phyloP scores from a whole-genome alignment of 768 basidiomycete species.

The Phlebiopsis gigantea region DNA sequence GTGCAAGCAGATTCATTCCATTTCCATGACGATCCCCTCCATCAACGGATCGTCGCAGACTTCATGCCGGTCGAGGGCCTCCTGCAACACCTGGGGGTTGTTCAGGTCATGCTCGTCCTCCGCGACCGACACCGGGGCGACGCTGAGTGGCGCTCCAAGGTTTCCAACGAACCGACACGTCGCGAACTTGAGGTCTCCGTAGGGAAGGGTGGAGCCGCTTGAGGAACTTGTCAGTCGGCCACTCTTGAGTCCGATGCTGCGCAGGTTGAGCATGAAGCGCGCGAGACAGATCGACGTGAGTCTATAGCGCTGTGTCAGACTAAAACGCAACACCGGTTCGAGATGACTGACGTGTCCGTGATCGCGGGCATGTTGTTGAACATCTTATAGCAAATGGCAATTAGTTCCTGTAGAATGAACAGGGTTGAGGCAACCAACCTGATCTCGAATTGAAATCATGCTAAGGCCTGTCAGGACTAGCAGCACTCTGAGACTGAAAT shows the following conservation, averaged over 20 bases:
- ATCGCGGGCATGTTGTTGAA: conserved; percentile 12
- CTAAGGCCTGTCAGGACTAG: conserved; percentile 2
- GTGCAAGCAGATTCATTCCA: not conserved
- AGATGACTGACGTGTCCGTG: conserved; percentile 7
- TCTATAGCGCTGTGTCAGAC: not conserved
- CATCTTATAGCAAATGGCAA: not conserved
- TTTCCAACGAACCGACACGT: conserved; percentile 1
- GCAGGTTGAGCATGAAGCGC: conserved; percentile 11
- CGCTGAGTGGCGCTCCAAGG: conserved; percentile 5
- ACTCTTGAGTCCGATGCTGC: not conserved
- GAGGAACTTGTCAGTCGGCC: not conserved
- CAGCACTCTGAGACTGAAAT: not conserved
- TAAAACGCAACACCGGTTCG: not conserved
- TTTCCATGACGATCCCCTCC: not conserved
- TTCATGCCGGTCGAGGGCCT: not conserved
- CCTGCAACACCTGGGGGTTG: not conserved
- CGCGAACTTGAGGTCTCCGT: not conserved
- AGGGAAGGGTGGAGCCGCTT: not conserved
- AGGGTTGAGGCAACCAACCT: conserved; percentile 1
- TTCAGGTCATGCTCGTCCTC: not conserved
- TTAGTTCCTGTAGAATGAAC: no score
- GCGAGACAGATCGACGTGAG: conserved; percentile 10
- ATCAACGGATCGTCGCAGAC: conserved; percentile 3
- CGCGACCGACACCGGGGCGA: not conserved
- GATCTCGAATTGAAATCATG: conserved; percentile 8